Base-by-base conservation (phyloP, 2,329 filamentous ascomycete species). In the Phoma sp. region DNA sequence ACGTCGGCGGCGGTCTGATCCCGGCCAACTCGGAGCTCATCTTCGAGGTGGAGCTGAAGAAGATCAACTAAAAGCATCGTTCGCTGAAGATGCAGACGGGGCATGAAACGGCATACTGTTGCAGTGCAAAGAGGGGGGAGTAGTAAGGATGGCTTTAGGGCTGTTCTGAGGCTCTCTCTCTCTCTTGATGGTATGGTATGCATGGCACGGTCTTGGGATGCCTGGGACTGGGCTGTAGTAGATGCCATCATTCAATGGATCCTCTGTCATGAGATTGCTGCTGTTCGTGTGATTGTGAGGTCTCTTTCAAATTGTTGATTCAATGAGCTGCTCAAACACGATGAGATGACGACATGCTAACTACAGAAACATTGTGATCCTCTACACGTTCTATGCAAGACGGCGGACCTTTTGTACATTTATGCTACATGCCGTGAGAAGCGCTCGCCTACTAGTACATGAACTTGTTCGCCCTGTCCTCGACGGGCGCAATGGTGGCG, bases 11-110 rank as follows among this genome's bases (percentile, higher is more conserved):
- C 31, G 87, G 86, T 53, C 80, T 88, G 69, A 96, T 96, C 59
- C 91, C 92, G 58, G 77, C 87, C 40, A 84, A 88, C 70, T 80
- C 90, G 19, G 85, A 85, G 63, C 84, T 96, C 60, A 84, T 95
- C 80, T 96, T 96, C 59, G 68, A 71, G 62, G 68, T 71, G 38
- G 68, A 71, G 66, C 67, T 71, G 32, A 69, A 70, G 66, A 70
- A 69, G 65, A 71, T 71, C 57, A 70, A 71, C 63, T 71, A 68
- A 45, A 36, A 3, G 6, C 13, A 2, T 10, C 4, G 29, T 10
- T 31, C 3, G 4, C 4, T 10, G 29, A 10, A 29, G 29, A 13
- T 13, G 29, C 29, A 31, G 29, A 31, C 10, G 29, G 9, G 29
- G 12, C 27, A 31, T 17, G 6, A n/a, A 21, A 15, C 17, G 2